Base-by-base conservation (phyloP, 768 basidiomycete genomes). In the Goffeauzyma gilvescens region DNA sequence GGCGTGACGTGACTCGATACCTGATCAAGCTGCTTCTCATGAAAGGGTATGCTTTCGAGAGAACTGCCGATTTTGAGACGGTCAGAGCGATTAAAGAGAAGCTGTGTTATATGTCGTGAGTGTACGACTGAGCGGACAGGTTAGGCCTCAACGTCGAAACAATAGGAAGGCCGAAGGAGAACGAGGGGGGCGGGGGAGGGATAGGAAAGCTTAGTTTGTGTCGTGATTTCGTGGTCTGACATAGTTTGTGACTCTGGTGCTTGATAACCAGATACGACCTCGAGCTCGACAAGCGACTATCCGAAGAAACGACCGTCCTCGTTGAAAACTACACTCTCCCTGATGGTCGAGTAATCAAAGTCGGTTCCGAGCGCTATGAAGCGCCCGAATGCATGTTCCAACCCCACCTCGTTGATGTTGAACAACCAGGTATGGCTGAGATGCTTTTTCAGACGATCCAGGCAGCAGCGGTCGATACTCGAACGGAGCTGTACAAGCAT, bases 341-440 rank as follows among this genome's bases (percentile, higher is more conserved):
- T 14, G 93, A 96, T 57, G 93, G 93, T 1, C 82, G 93, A 42
- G 75, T 71, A 12, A 93, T 96, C 72, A 93, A 90, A 71, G 86
- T 96, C 48, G 93, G 90, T 22, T 85, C 87, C 0, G 93, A 98
- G 63, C 81, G 93, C 10, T 98, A 95, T 59, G 90, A 96, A 66
- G 93, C 90, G 10, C 90, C 93, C 5, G 93, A 98, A 66, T 96
- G 93, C 68, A 87, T 96, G 86, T 96, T 98, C 78, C 90, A 98
- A 62, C 93, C 93, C 17, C 84, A 90, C 63, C 73, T 98, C 3
- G 87, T 96, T 34, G 90, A 98, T 55, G 69, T 96, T 35, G 93
- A 98, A 62, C 89, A 93, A 59, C 85, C 86, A 5, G 90, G 90
- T 33, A 78, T 95, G 37, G 89, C 89, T 67, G 93, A 96, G 69